Conservation (phyloP, 768 basidiomycete species). For the Trametes sanguinea region DNA sequence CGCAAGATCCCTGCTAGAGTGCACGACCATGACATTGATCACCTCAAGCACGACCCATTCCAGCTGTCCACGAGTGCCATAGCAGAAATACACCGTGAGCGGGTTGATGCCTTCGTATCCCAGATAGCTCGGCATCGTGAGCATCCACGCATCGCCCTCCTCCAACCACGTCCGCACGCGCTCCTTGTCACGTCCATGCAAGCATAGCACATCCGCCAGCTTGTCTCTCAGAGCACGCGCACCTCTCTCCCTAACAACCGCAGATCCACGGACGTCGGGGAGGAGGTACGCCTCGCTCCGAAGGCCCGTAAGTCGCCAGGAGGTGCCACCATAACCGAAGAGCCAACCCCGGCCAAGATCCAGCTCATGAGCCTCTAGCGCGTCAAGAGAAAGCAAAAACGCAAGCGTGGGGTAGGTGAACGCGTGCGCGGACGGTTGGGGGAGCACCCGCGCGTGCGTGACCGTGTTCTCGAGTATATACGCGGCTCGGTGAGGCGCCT, state of each 20-base stretch:
- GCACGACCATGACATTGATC: not conserved
- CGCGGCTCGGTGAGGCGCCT: not conserved
- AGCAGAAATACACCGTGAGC: conserved; percentile 67
- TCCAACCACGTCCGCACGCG: conserved; percentile 6
- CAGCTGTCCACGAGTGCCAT: conserved; percentile 38
- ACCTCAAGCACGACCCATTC: conserved; percentile 62
- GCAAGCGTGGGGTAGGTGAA: conserved; percentile 65
- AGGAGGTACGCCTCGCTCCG: conserved; percentile 37
- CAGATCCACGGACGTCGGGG: conserved; percentile 10
- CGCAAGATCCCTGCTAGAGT: not conserved
- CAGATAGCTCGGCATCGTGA: conserved; percentile 71
- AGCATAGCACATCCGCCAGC: conserved; percentile 39
- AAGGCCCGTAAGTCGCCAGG: conserved; percentile 49
- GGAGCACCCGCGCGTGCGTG: conserved; percentile 55
- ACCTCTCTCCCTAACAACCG: not conserved
- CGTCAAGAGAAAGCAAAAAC: conserved; percentile 56
- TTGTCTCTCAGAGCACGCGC: conserved; percentile 41
- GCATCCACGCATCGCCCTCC: conserved; percentile 58
- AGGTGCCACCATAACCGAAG: conserved; percentile 54
- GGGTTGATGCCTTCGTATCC: conserved; percentile 75
- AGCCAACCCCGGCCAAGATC: conserved; percentile 51
- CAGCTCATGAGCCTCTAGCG: conserved; percentile 48
- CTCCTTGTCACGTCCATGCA: conserved; percentile 30
- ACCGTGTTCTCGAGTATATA: conserved; percentile 57
- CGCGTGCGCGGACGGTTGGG: conserved; percentile 47